phyloP scores from a whole-genome alignment of 441 rosid genomes.

The Syzygium syzygioides region DNA sequence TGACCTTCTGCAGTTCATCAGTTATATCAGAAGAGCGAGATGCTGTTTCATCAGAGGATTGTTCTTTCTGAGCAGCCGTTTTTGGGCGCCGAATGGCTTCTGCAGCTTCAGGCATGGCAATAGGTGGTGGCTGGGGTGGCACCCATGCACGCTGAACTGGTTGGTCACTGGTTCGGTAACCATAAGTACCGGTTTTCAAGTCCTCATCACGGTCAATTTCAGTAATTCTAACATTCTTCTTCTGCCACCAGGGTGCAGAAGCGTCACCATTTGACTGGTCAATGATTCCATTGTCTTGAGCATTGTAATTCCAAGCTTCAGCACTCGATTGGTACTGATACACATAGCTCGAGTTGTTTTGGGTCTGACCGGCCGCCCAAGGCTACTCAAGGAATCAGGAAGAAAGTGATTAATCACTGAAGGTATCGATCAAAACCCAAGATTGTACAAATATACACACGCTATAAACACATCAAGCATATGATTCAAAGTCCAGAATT shows the following conservation, averaged over 20 bases:
- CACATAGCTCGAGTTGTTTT: conserved; percentile 33
- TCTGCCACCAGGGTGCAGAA: conserved; percentile 68
- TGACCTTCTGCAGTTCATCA: conserved; percentile 65
- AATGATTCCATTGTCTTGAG: conserved; percentile 33
- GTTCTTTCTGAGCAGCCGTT: conserved; percentile 46
- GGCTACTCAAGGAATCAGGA: conserved; percentile 41
- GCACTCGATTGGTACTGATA: conserved; percentile 24
- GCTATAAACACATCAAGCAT: background rate
- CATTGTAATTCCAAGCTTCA: conserved; percentile 29
- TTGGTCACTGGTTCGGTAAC: conserved; percentile 31
- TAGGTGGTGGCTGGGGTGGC: conserved; percentile 93
- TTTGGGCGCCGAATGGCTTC: conserved; percentile 88
- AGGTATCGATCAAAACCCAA: background rate
- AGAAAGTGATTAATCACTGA: background rate
- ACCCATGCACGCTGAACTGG: conserved; percentile 68
- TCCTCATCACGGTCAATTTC: conserved; percentile 58
- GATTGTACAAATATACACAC: background rate
- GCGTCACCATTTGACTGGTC: conserved; percentile 33
- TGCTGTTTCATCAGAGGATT: conserved; percentile 31
- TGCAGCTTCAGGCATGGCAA: conserved; percentile 85
- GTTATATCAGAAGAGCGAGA: conserved; percentile 26
- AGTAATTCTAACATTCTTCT: conserved; percentile 48
- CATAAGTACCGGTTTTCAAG: conserved; percentile 22
- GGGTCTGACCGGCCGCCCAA: conserved; percentile 59
- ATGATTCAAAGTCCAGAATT: background rate